A percentile compares a stretch with the other conserved stretches of the same genome.
Evolutionary conservation across 768 basidiomycete species (phyloP).

Genomic region (Mrakia frigida): DNA sequence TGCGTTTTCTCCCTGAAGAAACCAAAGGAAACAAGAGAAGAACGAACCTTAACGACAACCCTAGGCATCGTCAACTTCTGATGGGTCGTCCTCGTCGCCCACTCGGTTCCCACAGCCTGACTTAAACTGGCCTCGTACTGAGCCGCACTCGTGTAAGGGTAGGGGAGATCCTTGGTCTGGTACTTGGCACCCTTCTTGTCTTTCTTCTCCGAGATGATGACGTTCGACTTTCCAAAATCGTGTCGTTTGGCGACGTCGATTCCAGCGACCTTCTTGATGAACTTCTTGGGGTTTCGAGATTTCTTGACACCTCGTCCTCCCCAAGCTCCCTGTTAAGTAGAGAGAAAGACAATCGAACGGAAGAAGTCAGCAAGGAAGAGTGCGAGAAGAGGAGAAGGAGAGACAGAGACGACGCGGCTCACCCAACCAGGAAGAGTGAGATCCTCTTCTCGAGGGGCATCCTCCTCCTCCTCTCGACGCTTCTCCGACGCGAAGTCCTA

Average conservation of each 20-base stretch:
- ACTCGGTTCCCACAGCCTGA: constrained; percentile 77
- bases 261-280: constrained; percentile 76
- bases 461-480: constrained; percentile 69
- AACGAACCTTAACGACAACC: constrained; percentile 74
- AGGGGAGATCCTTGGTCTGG: constrained; percentile 82
- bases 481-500: constrained; percentile 86
- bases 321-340: constrained; percentile 70
- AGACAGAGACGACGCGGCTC: constrained; percentile 37
- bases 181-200: constrained; percentile 93
- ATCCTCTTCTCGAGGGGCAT: constrained; percentile 82
- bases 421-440: constrained; percentile 95
- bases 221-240: constrained; percentile 75
- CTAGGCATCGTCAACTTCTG: constrained; percentile 68
- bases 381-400: constrained; percentile 28
- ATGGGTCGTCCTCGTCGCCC: constrained; percentile 71
- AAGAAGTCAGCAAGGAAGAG: background rate
- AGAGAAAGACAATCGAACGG: background rate
- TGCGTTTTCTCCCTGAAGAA: no score
- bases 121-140: constrained; percentile 85
- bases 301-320: constrained; percentile 65
- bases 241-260: constrained; percentile 71
- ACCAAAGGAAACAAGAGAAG: background rate
- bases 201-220: constrained; percentile 92
- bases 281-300: constrained; percentile 52
- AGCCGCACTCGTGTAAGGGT: constrained; percentile 86